phyloP scores from a whole-genome alignment of 176 grass and related monocot species.

The Pontederia paniculata region DNA sequence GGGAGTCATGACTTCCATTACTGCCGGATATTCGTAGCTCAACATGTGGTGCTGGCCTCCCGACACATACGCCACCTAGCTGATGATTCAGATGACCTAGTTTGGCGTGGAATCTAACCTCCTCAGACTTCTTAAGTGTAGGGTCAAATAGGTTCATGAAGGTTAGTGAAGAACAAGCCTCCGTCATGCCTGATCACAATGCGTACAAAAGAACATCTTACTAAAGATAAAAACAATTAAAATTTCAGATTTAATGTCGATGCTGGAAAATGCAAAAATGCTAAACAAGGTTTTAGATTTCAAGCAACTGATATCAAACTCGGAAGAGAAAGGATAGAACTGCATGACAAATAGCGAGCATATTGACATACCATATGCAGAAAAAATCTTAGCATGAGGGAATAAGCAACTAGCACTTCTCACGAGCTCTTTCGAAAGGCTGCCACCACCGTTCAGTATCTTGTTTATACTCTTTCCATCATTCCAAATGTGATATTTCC shows the following conservation, averaged over 20 bases:
- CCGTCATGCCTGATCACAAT: conserved; percentile 72
- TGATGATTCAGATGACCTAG: background rate
- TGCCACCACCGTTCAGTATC: conserved; percentile 74
- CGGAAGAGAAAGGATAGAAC: background rate
- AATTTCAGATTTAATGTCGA: background rate
- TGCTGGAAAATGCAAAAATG: too few species aligned
- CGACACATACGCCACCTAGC: conserved; percentile 35
- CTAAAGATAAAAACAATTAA: background rate
- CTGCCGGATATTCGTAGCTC: conserved; percentile 34
- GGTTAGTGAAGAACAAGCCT: conserved; percentile 77
- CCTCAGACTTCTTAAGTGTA: conserved; percentile 15
- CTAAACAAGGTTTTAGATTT: background rate
- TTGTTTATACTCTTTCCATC: conserved; percentile 34
- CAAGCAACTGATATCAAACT: background rate
- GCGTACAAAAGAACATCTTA: background rate
- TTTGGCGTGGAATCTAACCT: background rate
- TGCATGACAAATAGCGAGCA: background rate
- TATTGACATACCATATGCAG: conserved; percentile 57
- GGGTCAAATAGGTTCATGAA: conserved; percentile 47
- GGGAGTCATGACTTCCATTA: background rate
- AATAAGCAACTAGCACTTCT: conserved; percentile 39
- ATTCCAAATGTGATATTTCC: conserved; percentile 25
- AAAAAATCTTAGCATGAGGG: conserved; percentile 50
- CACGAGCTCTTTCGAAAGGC: conserved; percentile 40
- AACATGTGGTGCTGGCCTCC: conserved; percentile 68